Evolutionary conservation across 345 rosid genomes (phyloP).

Genomic region (Cardamine occulta): DNA sequence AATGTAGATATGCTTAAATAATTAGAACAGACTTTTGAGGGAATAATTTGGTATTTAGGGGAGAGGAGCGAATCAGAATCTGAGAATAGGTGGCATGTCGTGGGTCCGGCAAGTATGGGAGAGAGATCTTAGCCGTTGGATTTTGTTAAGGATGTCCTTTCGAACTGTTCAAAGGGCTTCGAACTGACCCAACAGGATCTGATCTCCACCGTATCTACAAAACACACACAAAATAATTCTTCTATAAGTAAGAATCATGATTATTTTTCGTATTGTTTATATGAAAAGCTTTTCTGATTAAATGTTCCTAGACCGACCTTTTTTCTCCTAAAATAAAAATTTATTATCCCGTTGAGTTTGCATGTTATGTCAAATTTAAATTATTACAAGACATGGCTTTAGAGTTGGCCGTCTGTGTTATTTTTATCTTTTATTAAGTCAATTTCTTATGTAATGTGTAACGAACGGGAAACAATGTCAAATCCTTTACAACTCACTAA

Average conservation of each 20-base stretch:
- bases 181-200: conserved; percentile 43
- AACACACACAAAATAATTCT: conserved; percentile 38
- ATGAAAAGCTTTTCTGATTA: conserved; percentile 27
- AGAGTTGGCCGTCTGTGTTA: conserved; percentile 37
- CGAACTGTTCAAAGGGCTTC: conserved; percentile 30
- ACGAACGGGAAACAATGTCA: conserved; percentile 36
- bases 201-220: conserved; percentile 46
- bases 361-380: conserved; percentile 45
- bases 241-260: conserved; percentile 14
- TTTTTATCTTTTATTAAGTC: conserved; percentile 32
- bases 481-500: conserved; percentile 39
- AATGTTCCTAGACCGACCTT: conserved; percentile 45
- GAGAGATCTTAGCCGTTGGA: conserved; percentile 47
- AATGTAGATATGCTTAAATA: conserved; percentile 43
- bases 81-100: conserved; percentile 42
- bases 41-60: conserved; percentile 37
- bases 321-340: neutral
- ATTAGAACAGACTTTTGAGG: conserved; percentile 33
- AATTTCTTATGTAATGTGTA: conserved; percentile 22
- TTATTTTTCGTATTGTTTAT: conserved; percentile 18
- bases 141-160: conserved; percentile 39
- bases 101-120: conserved; percentile 33
- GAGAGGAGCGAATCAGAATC: conserved; percentile 45
- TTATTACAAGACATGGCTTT: conserved; percentile 29
- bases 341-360: conserved; percentile 40